Percentiles rank a stretch among this genome's conserved stretches.
These are phyloP conservation scores for Trametes cubensis DNA, from an alignment of 768 basidiomycete genomes.

Conservation along the genomic window DNA sequence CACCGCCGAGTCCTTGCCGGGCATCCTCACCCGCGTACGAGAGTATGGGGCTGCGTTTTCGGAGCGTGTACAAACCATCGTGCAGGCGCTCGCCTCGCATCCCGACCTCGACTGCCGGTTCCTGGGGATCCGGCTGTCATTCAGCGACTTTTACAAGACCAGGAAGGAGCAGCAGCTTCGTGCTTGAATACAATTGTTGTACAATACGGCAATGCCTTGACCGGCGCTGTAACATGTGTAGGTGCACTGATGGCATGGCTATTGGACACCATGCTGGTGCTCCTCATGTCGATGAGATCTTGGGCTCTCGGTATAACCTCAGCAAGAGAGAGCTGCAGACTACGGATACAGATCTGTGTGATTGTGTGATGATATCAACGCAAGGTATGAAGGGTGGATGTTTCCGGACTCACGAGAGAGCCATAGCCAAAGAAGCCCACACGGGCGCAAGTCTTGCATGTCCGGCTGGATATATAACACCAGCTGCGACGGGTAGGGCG, in stretches of 20 bases:
- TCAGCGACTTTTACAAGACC: constrained; percentile 75
- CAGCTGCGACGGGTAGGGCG: constrained; percentile 76
- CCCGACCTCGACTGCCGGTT: constrained; percentile 92
- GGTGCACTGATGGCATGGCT: background rate
- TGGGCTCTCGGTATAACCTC: constrained; percentile 47
- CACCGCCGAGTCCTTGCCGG: constrained; percentile 47
- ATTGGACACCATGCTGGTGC: no score
- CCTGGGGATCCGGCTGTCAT: constrained; percentile 81
- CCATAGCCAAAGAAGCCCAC: constrained; percentile 83
- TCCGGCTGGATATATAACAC: constrained; percentile 69
- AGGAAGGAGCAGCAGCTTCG: constrained; percentile 55
- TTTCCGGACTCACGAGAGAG: constrained; percentile 63
- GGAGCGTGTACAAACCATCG: constrained; percentile 73
- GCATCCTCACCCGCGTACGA: constrained; percentile 65
- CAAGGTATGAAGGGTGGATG: no score
- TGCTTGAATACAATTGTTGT: constrained; percentile 17
- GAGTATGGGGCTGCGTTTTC: constrained; percentile 78
- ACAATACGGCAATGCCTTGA: background rate
- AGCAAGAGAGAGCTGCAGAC: constrained; percentile 62
- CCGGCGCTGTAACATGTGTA: constrained; percentile 1
- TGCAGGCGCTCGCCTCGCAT: constrained; percentile 74
- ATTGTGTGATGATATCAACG: constrained; percentile 56
- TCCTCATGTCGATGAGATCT: constrained; percentile 1
- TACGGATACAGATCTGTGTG: constrained; percentile 63
- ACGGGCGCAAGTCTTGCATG: constrained; percentile 69